Percentiles rank a stretch among this genome's conserved stretches.
These are phyloP conservation scores for Aristolochia californica DNA, from an alignment of 164 flowering plant species.

Conservation along the genomic window DNA sequence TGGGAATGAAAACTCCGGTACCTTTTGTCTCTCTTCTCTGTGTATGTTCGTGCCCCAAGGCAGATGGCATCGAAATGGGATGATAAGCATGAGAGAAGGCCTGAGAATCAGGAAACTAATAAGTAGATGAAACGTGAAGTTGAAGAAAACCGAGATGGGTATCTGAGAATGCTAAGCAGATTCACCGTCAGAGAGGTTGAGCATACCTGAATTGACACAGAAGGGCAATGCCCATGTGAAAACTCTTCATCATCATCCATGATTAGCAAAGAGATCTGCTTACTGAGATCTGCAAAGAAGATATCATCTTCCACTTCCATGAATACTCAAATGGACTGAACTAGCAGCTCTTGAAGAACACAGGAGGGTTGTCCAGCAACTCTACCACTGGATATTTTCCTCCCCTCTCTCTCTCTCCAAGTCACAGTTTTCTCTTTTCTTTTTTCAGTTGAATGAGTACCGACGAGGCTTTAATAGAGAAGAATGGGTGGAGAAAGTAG, in stretches of 20 bases:
- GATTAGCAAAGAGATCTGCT: conserved; percentile 64
- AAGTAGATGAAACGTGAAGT: too few species aligned
- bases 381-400: not conserved
- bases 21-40: conserved; percentile 59
- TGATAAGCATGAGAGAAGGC: conserved; percentile 24
- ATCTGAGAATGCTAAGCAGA: not conserved
- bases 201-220: conserved; percentile 14
- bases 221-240: conserved; percentile 23
- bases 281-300: conserved; percentile 71
- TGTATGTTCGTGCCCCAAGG: conserved; percentile 27
- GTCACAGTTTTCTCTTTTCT: not conserved
- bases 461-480: conserved; percentile 5
- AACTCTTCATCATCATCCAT: conserved; percentile 62
- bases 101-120: conserved; percentile 15
- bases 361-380: not conserved
- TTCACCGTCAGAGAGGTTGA: not conserved
- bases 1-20: conserved; percentile 88
- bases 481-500: conserved; percentile 22
- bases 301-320: conserved; percentile 61
- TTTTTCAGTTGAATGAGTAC: conserved; percentile 1
- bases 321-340: conserved; percentile 1
- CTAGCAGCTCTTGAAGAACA: not conserved
- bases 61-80: conserved; percentile 16
- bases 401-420: not conserved
- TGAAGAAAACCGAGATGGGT: not conserved